Evolutionary conservation across 1,139 yeast species (phyloP).

Genomic region (Eremothecium cymbalariae): DNA sequence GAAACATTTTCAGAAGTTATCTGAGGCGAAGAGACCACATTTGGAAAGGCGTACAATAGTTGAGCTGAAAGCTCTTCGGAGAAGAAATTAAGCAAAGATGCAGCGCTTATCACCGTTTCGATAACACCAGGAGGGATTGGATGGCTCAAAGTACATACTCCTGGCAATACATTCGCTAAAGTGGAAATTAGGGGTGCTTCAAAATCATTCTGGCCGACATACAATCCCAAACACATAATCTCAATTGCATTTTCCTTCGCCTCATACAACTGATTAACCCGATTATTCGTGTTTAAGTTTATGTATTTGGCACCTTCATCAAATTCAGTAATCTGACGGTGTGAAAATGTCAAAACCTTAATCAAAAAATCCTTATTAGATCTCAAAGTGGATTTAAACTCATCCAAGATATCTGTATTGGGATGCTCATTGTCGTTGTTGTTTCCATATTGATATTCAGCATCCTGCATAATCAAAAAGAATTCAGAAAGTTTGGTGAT

Average conservation of each 20-base stretch:
- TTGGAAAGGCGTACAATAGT: constrained; percentile 27
- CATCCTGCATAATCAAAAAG: constrained; percentile 17
- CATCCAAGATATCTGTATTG: constrained; percentile 12
- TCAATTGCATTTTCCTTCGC: constrained; percentile 40
- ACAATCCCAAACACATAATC: constrained; percentile 36
- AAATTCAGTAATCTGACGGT: constrained; percentile 30
- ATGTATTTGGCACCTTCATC: constrained; percentile 41
- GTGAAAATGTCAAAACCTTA: constrained; percentile 29
- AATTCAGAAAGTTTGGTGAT: constrained; percentile 12
- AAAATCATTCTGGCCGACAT: constrained; percentile 19
- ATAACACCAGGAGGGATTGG: constrained; percentile 32
- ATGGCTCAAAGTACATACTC: constrained; percentile 19
- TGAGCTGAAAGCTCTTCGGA: constrained; percentile 28
- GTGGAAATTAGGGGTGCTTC: constrained; percentile 14
- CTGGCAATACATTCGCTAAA: constrained; percentile 17
- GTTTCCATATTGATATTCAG: constrained; percentile 14
- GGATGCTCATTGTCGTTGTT: constrained; percentile 16
- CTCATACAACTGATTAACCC: constrained; percentile 36
- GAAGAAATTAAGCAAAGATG: constrained; percentile 28
- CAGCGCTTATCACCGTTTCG: constrained; percentile 31
- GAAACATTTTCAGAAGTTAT: constrained; percentile 22
- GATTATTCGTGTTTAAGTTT: constrained; percentile 34
- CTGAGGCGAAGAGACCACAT: constrained; percentile 28
- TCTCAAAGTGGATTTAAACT: constrained; percentile 6
- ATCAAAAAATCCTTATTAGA: constrained; percentile 21